Evolutionary conservation across 2,329 filamentous ascomycete species (phyloP).

Genomic region (Neonectria neomacrospora): DNA sequence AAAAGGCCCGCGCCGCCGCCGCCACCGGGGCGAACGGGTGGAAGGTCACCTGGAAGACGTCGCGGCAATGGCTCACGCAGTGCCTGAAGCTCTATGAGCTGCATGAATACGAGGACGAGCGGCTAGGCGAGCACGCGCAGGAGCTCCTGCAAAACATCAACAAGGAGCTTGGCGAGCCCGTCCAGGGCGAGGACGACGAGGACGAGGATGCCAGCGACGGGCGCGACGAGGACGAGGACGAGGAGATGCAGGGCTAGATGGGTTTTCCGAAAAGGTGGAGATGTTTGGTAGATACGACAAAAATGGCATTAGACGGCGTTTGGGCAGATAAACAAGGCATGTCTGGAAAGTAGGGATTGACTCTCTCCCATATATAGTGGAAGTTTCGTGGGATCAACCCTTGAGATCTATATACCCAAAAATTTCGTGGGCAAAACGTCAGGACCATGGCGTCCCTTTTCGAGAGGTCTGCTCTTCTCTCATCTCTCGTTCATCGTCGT

Average conservation of each 20-base stretch:
- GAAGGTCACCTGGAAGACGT: constrained; percentile 74
- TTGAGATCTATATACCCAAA: constrained; percentile 36
- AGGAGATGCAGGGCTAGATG: constrained; percentile 63
- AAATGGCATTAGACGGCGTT: constrained; percentile 40
- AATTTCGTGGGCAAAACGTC: constrained; percentile 19
- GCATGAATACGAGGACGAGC: constrained; percentile 87
- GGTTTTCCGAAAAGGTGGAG: constrained; percentile 36
- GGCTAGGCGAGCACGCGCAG: constrained; percentile 77
- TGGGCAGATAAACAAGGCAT: constrained; percentile 38
- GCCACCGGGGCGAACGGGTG: constrained; percentile 59
- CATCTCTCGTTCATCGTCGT: constrained; percentile 14
- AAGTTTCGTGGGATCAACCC: constrained; percentile 30
- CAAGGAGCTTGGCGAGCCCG: constrained; percentile 70
- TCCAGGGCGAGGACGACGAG: constrained; percentile 65
- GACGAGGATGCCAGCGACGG: constrained; percentile 65
- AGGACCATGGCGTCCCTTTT: background rate
- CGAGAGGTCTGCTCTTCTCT: constrained; percentile 6
- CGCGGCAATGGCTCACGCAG: constrained; percentile 84
- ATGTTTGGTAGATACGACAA: constrained; percentile 23
- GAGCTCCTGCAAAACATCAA: constrained; percentile 75
- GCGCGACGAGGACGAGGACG: constrained; percentile 66
- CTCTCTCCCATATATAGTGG: constrained; percentile 34
- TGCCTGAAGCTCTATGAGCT: constrained; percentile 81
- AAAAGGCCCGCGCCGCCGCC: constrained; percentile 63
- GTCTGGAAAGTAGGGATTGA: constrained; percentile 34